Percentiles rank a stretch among this genome's conserved stretches.
Conservation (phyloP, 768 basidiomycete genomes). For the Psilocybe azurescens region DNA sequence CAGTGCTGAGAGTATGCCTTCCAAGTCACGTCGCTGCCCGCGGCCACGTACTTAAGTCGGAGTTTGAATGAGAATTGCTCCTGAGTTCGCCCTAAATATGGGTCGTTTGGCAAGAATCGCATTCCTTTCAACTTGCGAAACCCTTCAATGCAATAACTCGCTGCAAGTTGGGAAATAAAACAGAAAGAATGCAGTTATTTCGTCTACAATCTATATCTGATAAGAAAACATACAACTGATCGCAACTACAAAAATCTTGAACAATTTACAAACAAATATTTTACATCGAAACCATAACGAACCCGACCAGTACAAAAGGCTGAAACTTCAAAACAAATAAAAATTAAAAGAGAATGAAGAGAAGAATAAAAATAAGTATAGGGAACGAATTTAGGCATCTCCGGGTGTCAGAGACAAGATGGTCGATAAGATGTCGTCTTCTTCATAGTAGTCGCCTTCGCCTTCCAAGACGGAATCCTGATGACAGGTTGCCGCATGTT, state of each 20-base stretch:
- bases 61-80: neutral
- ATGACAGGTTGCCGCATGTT: conserved; percentile 83
- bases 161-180: too few species aligned
- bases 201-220: neutral
- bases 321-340: neutral
- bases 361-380: neutral
- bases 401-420: conserved; percentile 12
- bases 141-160: too few species aligned
- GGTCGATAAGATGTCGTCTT: conserved; percentile 47
- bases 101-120: too few species aligned
- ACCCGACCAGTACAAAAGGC: neutral
- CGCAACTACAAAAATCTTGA: neutral
- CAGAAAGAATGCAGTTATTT: neutral
- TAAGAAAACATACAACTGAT: neutral
- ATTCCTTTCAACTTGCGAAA: too few species aligned
- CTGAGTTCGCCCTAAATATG: too few species aligned
- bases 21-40: neutral
- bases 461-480: conserved; percentile 58
- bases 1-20: neutral
- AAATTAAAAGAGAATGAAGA: neutral
- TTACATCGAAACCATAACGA: neutral
- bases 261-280: neutral
- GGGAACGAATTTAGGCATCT: neutral
- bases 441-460: conserved; percentile 61
- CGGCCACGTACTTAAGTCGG: neutral